Base-by-base conservation (phyloP, 495 filamentous ascomycete species). In the Oidiodendron maius region DNA sequence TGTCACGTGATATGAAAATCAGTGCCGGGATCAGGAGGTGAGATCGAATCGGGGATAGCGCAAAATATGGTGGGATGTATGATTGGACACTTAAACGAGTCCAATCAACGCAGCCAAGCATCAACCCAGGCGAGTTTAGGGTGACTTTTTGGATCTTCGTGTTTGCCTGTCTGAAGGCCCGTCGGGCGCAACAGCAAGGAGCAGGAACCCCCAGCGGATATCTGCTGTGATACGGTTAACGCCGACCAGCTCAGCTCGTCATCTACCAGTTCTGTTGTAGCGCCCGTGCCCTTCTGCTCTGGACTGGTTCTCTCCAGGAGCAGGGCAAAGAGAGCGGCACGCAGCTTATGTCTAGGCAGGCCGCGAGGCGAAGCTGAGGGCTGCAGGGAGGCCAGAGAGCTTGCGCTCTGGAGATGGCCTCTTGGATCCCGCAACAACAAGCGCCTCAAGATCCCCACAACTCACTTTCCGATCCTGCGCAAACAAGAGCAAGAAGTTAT, bases 61-160 rank as follows among this genome's bases (percentile, higher is more conserved):
- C 9, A 40, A 10, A 17, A 9, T 40, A 21, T 40, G 37, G 16
- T 1, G 37, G 9, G 15, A 40, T 17, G 37, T 10, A 15, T 55
- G 51, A 59, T 59, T 59, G 56, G 56, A 15, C 35, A 8, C 38
- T 48, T 58, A 58, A 54, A 59, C 56, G 56, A 59, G 22, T 41
- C 9, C 44, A 30, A 2, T 44, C 45, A 44, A 50, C 51, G 55
- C 56, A 59, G 56, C 54, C 46, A 34, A 18, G 17, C 35, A 43
- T 11, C 35, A 30, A 30, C 22, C n/a, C n/a, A 42, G 37, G 11
- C 12, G 3, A 16, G 16, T 35, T 35, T 35, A 12, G 13, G 32
- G 32, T 12, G 1, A 13, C 4, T 16, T n/a, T n/a, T n/a, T n/a
- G n/a, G n/a, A n/a, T n/a, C n/a, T n/a, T n/a, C n/a, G n/a, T n/a